Percentiles rank a stretch among this genome's conserved stretches.
phyloP scores from a whole-genome alignment of 1,284 basidiomycete species.

The Quambalaria eucalypti region DNA sequence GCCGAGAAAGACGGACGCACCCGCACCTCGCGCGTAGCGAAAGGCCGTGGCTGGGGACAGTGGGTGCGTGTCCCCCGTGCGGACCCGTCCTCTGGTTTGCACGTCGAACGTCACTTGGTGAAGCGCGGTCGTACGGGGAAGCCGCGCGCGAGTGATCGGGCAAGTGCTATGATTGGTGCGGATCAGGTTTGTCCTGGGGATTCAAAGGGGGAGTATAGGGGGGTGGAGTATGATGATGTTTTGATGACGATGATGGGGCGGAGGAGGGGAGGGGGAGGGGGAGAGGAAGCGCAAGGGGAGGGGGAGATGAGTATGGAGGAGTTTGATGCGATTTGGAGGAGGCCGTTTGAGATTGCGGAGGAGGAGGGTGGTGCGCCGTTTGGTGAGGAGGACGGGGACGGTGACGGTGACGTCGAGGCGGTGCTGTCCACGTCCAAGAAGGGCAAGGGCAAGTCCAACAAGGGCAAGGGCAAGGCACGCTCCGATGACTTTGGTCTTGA shows the following conservation, averaged over 20 bases:
- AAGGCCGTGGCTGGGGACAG: neutral
- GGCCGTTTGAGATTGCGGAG: neutral
- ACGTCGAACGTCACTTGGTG: neutral
- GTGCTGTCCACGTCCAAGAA: too few relatives aligned
- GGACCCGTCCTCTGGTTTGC: neutral
- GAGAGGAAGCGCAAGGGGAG: neutral
- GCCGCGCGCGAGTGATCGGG: neutral
- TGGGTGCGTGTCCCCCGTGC: neutral
- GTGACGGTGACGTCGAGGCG: too few relatives aligned
- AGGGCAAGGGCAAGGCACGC: too few relatives aligned
- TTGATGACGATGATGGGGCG: neutral
- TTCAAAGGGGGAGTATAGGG: neutral
- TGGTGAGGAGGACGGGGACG: too few relatives aligned
- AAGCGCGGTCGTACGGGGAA: neutral
- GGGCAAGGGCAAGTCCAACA: too few relatives aligned
- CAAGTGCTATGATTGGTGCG: neutral
- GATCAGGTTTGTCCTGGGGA: neutral
- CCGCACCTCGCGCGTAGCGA: neutral
- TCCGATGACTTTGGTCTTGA: too few relatives aligned
- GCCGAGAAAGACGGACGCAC: neutral
- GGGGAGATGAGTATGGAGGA: neutral
- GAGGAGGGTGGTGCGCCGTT: neutral
- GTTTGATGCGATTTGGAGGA: neutral
- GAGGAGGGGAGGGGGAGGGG: neutral
- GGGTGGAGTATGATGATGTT: neutral